Percentiles rank a stretch among this genome's conserved stretches.
Conservation (phyloP, 2,329 filamentous ascomycete species). For the Colletotrichum musae region DNA sequence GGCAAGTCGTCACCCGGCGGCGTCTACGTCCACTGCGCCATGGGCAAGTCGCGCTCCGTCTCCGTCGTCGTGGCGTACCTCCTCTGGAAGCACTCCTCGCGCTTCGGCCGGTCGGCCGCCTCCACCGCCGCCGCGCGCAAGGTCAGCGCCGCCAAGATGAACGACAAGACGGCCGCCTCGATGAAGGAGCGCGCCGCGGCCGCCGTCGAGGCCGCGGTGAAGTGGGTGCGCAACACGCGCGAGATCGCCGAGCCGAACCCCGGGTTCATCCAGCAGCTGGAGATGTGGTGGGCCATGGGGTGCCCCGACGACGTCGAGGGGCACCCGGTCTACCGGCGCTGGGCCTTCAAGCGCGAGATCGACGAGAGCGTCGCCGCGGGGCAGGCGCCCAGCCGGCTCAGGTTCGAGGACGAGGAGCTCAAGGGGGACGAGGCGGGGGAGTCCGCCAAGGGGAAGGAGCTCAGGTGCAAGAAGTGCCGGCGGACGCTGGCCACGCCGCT, state of each 20-base stretch:
- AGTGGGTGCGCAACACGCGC: constrained; percentile 77
- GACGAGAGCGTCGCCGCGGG: constrained; percentile 76
- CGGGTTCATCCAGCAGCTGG: constrained; percentile 91
- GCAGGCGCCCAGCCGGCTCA: constrained; percentile 84
- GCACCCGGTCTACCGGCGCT: constrained; percentile 85
- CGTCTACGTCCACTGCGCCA: constrained; percentile 82
- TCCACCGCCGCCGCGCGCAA: constrained; percentile 52
- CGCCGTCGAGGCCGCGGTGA: constrained; percentile 75
- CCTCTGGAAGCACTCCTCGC: constrained; percentile 75
- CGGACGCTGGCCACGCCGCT: constrained; percentile 68
- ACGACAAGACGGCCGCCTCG: constrained; percentile 40
- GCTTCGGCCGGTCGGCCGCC: constrained; percentile 61
- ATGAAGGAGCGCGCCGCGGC: constrained; percentile 55
- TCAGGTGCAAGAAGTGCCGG: constrained; percentile 94
- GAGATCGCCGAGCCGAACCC: constrained; percentile 89
- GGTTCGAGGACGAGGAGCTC: constrained; percentile 83
- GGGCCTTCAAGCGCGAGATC: constrained; percentile 69
- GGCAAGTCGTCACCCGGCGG: constrained; percentile 50
- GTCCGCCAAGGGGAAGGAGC: constrained; percentile 62
- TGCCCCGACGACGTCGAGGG: constrained; percentile 77
- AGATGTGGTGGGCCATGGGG: constrained; percentile 89
- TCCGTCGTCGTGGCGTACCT: constrained; percentile 88
- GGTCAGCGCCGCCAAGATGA: constrained; percentile 37
- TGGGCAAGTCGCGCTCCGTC: constrained; percentile 95
- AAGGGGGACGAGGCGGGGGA: constrained; percentile 43